These are phyloP conservation scores for Termitomyces heimii DNA, from an alignment of 768 basidiomycete species.

Conservation along the genomic window DNA sequence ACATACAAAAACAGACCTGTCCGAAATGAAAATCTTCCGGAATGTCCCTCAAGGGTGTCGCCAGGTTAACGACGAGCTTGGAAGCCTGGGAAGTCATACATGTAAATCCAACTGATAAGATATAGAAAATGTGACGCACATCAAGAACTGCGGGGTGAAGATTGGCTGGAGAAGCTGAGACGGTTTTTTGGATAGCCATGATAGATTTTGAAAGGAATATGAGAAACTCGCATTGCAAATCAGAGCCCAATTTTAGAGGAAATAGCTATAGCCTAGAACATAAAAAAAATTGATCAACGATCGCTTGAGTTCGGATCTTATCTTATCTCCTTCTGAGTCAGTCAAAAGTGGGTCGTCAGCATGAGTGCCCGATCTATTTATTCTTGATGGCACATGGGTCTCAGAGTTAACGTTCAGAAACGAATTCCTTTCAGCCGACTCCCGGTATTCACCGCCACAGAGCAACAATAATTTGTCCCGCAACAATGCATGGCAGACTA, in stretches of 20 bases:
- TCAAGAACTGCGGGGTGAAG: constrained; percentile 12
- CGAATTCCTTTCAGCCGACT: too few species aligned
- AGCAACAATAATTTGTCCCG: too few species aligned
- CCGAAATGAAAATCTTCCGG: constrained; percentile 54
- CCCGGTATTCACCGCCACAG: too few species aligned
- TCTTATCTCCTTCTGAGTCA: too few species aligned
- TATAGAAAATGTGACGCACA: constrained; percentile 5
- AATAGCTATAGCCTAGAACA: background rate
- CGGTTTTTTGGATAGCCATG: constrained; percentile 15
- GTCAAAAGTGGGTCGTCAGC: too few species aligned
- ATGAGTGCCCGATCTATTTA: too few species aligned
- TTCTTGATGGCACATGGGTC: too few species aligned
- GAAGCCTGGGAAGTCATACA: constrained; percentile 37
- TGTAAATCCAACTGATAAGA: background rate
- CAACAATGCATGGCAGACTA: too few species aligned
- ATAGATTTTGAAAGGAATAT: background rate
- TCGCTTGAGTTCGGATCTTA: background rate
- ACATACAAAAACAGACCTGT: constrained; percentile 30
- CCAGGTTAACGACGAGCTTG: constrained; percentile 41
- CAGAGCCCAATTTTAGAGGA: background rate
- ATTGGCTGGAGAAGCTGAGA: constrained; percentile 1
- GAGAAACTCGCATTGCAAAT: background rate
- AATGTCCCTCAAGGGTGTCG: constrained; percentile 43
- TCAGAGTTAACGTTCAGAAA: too few species aligned
- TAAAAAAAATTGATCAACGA: background rate